Percentiles rank a stretch among this genome's conserved stretches.
phyloP scores from a whole-genome alignment of 164 flowering plant species.

The Vitis amurensis region DNA sequence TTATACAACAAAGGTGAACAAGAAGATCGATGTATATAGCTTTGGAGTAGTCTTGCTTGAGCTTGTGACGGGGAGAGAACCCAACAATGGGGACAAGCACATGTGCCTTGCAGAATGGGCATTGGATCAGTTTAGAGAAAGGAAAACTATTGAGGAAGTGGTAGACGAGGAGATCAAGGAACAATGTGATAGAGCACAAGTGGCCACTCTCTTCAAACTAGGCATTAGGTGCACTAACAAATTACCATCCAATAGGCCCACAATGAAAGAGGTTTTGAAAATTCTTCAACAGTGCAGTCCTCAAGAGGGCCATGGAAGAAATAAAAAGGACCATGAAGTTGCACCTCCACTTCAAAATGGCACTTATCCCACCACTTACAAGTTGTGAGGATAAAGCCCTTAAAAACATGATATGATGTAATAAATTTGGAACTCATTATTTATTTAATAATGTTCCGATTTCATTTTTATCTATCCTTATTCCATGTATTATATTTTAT shows the following conservation, averaged over 20 bases:
- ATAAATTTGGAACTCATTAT: no score
- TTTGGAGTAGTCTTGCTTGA: slow-evolving; percentile 91
- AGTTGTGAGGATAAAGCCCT: no score
- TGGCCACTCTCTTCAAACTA: slow-evolving; percentile 55
- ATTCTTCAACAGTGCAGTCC: slow-evolving; percentile 38
- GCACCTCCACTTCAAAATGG: slow-evolving; percentile 42
- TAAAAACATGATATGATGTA: no score
- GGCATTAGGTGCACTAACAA: slow-evolving; percentile 71
- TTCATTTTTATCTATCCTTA: no score
- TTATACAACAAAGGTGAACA: slow-evolving; percentile 58
- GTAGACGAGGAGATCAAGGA: slow-evolving; percentile 56
- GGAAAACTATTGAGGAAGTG: slow-evolving; percentile 33
- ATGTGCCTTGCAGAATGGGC: slow-evolving; percentile 63
- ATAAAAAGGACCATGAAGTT: slow-evolving; percentile 32
- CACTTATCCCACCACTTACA: not conserved
- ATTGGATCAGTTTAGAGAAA: slow-evolving; percentile 23
- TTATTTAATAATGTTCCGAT: no score
- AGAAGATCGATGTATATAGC: slow-evolving; percentile 82
- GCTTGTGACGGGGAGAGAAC: slow-evolving; percentile 39
- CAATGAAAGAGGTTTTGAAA: slow-evolving; percentile 76
- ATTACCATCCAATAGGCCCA: slow-evolving; percentile 57
- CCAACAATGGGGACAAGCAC: slow-evolving; percentile 53
- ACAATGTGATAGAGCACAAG: slow-evolving; percentile 41
- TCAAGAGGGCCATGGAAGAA: slow-evolving; percentile 9
- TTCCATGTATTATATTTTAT: no score